Percentiles rank a stretch among this genome's conserved stretches.
Evolutionary conservation across 768 basidiomycete species (phyloP).

Genomic region (Boletellus ananiceps): DNA sequence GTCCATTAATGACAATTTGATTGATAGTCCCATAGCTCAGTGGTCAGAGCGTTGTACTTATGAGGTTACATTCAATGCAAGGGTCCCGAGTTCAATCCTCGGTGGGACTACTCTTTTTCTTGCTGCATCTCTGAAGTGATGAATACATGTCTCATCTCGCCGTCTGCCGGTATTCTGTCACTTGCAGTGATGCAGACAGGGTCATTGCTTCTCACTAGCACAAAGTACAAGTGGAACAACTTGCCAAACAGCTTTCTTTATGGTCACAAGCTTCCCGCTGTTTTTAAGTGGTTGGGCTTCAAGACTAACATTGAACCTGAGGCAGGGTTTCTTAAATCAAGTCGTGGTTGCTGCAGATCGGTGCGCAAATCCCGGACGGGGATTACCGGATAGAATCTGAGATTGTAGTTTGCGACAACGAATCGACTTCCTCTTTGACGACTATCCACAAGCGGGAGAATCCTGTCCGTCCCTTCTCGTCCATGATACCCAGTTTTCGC

Average conservation of each 20-base stretch:
- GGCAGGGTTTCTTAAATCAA: no score
- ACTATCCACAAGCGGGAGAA: constrained; percentile 14
- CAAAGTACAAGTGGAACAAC: no score
- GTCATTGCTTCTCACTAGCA: no score
- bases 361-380: background rate
- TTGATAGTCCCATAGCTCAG: constrained; percentile 52
- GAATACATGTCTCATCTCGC: no score
- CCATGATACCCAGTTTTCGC: constrained; percentile 19
- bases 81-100: constrained; percentile 62
- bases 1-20: fast-evolving
- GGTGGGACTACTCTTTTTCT: constrained; percentile 49
- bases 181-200: no score
- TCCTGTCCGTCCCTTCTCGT: constrained; percentile 19
- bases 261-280: no score
- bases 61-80: constrained; percentile 52
- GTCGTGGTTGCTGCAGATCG: background rate
- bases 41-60: constrained; percentile 63
- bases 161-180: no score
- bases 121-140: background rate
- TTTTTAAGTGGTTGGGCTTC: no score
- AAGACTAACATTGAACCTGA: no score
- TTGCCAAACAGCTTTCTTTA: no score
- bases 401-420: background rate
- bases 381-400: background rate
- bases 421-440: constrained; percentile 12